These are phyloP conservation scores for Boletus holoroseus DNA, from an alignment of 1,284 basidiomycete species.

Conservation along the genomic window DNA sequence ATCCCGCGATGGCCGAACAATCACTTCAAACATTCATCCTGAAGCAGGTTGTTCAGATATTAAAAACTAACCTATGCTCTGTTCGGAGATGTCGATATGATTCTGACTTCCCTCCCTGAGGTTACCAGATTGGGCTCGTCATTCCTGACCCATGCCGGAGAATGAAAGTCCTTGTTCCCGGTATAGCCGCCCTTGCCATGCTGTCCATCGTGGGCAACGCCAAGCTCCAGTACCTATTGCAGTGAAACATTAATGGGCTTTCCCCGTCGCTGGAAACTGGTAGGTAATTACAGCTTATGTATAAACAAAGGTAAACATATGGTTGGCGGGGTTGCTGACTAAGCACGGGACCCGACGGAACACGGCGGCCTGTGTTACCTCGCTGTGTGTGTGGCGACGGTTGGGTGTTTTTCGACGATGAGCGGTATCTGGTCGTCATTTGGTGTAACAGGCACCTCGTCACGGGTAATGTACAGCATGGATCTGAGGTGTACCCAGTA, in stretches of 20 bases:
- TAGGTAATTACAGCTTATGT: too few species aligned
- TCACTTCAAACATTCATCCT: not conserved
- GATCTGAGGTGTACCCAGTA: not conserved
- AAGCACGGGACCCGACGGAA: not conserved
- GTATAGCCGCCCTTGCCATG: not conserved
- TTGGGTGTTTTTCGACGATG: not conserved
- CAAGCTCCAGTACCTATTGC: not conserved
- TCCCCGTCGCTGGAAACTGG: too few species aligned
- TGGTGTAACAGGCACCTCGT: not conserved
- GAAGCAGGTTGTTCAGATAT: not conserved
- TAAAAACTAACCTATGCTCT: constrained; percentile 1
- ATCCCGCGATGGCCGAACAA: not conserved
- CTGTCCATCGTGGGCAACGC: not conserved
- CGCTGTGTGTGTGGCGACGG: too few species aligned
- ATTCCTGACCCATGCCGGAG: not conserved
- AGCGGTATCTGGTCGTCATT: not conserved
- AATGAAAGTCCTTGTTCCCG: not conserved
- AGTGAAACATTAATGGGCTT: not conserved
- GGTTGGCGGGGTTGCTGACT: not conserved
- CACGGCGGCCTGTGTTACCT: not conserved
- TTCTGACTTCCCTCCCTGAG: not conserved
- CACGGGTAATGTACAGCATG: not conserved
- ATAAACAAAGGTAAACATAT: too few species aligned
- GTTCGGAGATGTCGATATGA: too few species aligned
- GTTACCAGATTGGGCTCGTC: not conserved